phyloP scores from a whole-genome alignment of 352 stramenopile species.

The Plasmopara halstedii region DNA sequence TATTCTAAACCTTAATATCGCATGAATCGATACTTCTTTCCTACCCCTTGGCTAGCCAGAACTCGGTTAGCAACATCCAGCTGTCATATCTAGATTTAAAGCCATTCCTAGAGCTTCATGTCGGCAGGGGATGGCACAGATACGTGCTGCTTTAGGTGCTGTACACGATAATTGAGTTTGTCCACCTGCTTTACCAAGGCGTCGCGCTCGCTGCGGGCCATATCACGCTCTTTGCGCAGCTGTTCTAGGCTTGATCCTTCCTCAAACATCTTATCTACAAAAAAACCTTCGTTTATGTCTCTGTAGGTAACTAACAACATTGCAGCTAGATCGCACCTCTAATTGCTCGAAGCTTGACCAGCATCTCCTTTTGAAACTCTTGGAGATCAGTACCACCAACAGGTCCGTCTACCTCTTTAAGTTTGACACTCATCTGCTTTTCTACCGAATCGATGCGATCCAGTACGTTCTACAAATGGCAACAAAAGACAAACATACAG shows the following conservation, averaged over 20 bases:
- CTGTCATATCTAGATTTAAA: too few species aligned
- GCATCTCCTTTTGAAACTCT: conserved; percentile 59
- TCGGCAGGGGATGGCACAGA: conserved; percentile 24
- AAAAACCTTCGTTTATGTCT: background rate
- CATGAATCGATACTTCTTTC: too few species aligned
- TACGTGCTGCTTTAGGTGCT: conserved; percentile 71
- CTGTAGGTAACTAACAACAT: too few species aligned
- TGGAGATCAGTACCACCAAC: conserved; percentile 56
- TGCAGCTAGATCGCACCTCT: conserved; percentile 20
- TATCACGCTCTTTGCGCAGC: conserved; percentile 54
- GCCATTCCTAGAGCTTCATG: conserved; percentile 11
- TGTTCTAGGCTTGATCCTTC: conserved; percentile 56
- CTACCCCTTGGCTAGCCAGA: too few species aligned
- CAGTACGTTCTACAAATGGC: conserved; percentile 39
- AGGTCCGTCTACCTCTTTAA: conserved; percentile 38
- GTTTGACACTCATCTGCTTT: conserved; percentile 28
- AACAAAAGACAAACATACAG: background rate
- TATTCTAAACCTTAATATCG: too few species aligned
- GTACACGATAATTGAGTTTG: conserved; percentile 75
- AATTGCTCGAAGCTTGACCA: conserved; percentile 53
- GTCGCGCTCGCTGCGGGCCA: conserved; percentile 47
- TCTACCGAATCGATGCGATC: conserved; percentile 39
- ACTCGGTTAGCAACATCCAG: too few species aligned
- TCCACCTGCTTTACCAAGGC: conserved; percentile 59
- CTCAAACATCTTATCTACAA: conserved; percentile 50